phyloP scores from a whole-genome alignment of 495 filamentous ascomycete species.

The Durotheca rogersii region DNA sequence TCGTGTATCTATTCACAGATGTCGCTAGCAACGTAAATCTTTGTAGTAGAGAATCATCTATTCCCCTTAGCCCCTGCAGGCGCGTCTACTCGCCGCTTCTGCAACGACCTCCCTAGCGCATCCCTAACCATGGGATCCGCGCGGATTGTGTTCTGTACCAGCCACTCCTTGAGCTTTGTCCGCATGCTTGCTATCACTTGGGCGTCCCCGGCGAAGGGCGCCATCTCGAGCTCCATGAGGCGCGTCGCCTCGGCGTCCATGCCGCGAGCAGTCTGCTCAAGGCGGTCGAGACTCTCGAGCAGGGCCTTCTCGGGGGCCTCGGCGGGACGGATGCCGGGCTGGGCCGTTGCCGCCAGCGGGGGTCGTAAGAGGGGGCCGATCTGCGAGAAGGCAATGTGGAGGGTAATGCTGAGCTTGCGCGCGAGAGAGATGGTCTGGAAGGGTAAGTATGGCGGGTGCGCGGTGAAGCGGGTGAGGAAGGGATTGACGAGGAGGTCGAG shows the following conservation, averaged over 20 bases:
- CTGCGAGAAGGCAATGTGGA: conserved; percentile 90
- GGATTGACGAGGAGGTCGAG: conserved; percentile 64
- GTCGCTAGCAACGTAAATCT: conserved; percentile 5
- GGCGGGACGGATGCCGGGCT: conserved; percentile 35
- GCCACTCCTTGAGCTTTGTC: conserved; percentile 70
- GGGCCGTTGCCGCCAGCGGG: conserved; percentile 32
- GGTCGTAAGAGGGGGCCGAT: conserved; percentile 63
- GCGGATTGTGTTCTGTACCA: conserved; percentile 72
- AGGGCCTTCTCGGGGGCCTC: conserved; percentile 40
- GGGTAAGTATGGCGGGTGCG: conserved; percentile 71
- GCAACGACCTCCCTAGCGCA: conserved; percentile 63
- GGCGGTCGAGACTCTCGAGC: conserved; percentile 53
- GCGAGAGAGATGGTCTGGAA: conserved; percentile 83
- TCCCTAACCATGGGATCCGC: conserved; percentile 73
- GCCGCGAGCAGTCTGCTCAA: conserved; percentile 54
- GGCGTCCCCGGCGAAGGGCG: conserved; percentile 76
- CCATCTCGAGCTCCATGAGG: conserved; percentile 72
- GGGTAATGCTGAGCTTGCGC: conserved; percentile 71
- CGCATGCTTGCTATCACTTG: conserved; percentile 59
- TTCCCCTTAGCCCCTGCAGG: conserved; percentile 57
- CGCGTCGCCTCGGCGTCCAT: conserved; percentile 67
- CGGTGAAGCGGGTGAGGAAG: conserved; percentile 49
- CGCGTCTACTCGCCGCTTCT: conserved; percentile 58
- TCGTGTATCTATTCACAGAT: conserved; percentile 11
- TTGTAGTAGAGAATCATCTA: too few relatives aligned